Base-by-base conservation (phyloP, 1,139 yeast genomes). In the Pichia sp. region DNA sequence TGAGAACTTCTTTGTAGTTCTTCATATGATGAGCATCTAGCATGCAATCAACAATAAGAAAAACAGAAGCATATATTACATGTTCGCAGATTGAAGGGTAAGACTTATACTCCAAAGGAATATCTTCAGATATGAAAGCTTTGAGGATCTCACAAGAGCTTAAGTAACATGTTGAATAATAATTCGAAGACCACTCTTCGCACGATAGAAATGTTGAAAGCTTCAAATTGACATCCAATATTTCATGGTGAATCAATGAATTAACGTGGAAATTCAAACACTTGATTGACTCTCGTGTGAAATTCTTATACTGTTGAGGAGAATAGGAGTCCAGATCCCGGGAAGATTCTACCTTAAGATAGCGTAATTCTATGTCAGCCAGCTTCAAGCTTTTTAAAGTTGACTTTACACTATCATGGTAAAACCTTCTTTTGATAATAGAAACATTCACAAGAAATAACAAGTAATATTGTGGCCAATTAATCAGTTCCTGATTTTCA, bases 1-100 rank as follows among this genome's bases (percentile, higher is more conserved):
- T n/a, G 4, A 59, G 50, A 3, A 58, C 53, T 5, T 58, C 45
- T 23, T 53, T 57, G 32, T 58, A 60, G 38, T 58, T 51, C 26
- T 57, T 57, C 4, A 51, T 44, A 16, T 53, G 53, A 40, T 54
- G 59, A n/a, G 57, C 57, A 47, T 65, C 58, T 10, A 65, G 50
- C 58, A 65, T 55, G 32, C 62, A 58, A 51, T 67, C 69, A 15
- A 67, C 67, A 1, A 67, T 51, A 7, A 67, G 45, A 52, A 66
- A 67, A 1, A 64, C 63, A 1, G 62, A 61, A 2, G 68, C 67
- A 11, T 63, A 59, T 10, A 64, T 55, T 1, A 64, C 62, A 40
- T 59, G 48, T 34, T 64, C 61, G 5, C 63, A 59, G 3, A 65
- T 59, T 40, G 53, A 53, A 57, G 64, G 58, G 16, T 59, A 62